Evolutionary conservation across 1,284 basidiomycete genomes (phyloP).

Genomic region (Ustilago lituana): DNA sequence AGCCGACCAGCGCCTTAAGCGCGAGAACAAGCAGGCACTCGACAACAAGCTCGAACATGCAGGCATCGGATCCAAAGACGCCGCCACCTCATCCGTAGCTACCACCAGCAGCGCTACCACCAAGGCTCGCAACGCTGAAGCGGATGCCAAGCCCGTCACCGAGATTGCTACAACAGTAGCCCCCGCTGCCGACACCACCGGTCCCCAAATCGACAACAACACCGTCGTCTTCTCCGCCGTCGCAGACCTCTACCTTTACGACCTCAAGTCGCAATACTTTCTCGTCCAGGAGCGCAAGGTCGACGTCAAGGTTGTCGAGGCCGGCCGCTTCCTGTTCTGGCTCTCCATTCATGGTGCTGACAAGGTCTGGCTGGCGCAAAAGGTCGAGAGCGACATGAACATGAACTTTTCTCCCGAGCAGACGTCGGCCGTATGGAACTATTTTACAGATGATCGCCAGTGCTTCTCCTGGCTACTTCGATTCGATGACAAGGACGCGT

Average conservation of each 20-base stretch:
- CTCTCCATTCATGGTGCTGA: slow-evolving; percentile 70
- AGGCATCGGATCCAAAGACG: slow-evolving; percentile 11
- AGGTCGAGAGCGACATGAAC: slow-evolving; percentile 72
- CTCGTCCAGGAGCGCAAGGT: slow-evolving; percentile 77
- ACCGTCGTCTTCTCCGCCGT: slow-evolving; percentile 41
- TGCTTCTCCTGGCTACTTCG: slow-evolving; percentile 85
- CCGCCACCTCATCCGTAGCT: too few species aligned
- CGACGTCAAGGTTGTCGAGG: slow-evolving; percentile 76
- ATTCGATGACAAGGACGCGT: slow-evolving; percentile 75
- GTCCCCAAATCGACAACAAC: slow-evolving; percentile 26
- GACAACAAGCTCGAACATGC: slow-evolving; percentile 41
- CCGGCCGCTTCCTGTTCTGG: slow-evolving; percentile 72
- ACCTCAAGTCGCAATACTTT: slow-evolving; percentile 77
- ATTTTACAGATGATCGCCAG: slow-evolving; percentile 71
- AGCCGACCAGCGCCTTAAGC: slow-evolving; percentile 31
- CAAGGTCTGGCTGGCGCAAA: slow-evolving; percentile 75
- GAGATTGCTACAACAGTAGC: slow-evolving; percentile 27
- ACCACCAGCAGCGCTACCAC: too few species aligned
- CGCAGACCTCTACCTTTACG: slow-evolving; percentile 77
- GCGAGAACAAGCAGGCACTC: slow-evolving; percentile 18
- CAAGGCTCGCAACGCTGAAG: slow-evolving; percentile 5
- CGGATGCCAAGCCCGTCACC: slow-evolving; percentile 2
- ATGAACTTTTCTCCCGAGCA: slow-evolving; percentile 62
- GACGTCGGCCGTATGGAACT: slow-evolving; percentile 84
- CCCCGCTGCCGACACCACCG: slow-evolving; percentile 32